Base-by-base conservation (phyloP, 1,139 yeast genomes). In the Kurtzmaniella quercitrusa region DNA sequence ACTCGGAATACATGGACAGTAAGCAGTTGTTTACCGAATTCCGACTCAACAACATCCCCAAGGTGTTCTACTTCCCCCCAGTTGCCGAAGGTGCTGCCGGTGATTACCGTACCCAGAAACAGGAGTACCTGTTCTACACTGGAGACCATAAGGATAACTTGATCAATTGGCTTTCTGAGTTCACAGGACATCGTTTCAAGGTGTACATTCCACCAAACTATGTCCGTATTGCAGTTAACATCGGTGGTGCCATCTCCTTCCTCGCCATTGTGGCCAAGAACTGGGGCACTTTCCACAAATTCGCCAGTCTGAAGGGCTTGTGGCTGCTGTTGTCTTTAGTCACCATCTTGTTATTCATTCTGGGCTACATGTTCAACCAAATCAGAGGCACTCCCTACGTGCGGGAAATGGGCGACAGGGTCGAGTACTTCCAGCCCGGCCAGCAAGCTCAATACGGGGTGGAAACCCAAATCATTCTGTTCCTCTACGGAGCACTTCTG, bases 341-440 rank as follows among this genome's bases (percentile, higher is more conserved):
- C 38, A 57, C 78, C 12, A 75, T 88, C 23, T 70, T 91, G 49
- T 67, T 90, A 55, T 87, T 91, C 70, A 82, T 80, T 43, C 75
- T 94, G 11, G 98, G 98, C 14, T 87, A 90, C 65, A 93, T 93
- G 98, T 93, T 81, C 75, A 90, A 89, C 62, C 79, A 81, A 54
- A 93, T 93, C 51, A 81, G 98, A 60, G 77, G 77, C 38, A 75
- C 83, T 8, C 95, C 89, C 16, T 85, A 82, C 56, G 72, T 85
- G 33, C 82, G 80, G 47, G 76, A 75, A 40, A 75, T 72, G 43
- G 71, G 70, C 8, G 93, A 91, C 24, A 64, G 65, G 2, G 71
- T 77, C 2, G 74, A 77, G 38, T 90, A 88, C 60, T 79, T 91
- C 56, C 56, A 70, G 9, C 73, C 75, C 7, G 82, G 87, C 27